Percentiles rank a stretch among this genome's conserved stretches.
Evolutionary conservation across 441 rosid genomes (phyloP).

Genomic region (Gossypium laxum): DNA sequence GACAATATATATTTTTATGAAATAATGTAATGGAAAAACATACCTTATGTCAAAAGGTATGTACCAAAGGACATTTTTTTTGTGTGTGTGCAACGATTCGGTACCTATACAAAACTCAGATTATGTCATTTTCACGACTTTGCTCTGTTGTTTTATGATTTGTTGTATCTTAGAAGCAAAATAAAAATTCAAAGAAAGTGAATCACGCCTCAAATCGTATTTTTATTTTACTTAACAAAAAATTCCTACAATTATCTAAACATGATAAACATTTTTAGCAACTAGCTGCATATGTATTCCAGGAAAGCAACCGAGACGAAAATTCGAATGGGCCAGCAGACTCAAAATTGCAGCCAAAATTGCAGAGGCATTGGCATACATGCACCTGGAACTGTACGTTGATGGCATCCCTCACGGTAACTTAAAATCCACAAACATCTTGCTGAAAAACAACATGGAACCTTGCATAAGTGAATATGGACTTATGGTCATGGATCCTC

Average conservation of each 20-base stretch:
- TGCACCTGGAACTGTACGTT: slow-evolving; percentile 35
- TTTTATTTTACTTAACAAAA: too few species aligned
- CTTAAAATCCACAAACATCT: slow-evolving; percentile 51
- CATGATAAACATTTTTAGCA: neutral
- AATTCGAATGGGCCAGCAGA: slow-evolving; percentile 42
- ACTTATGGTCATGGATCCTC: slow-evolving; percentile 25
- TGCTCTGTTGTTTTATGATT: too few species aligned
- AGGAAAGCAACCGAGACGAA: slow-evolving; percentile 29
- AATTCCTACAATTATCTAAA: neutral
- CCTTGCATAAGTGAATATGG: slow-evolving; percentile 61
- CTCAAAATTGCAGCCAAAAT: slow-evolving; percentile 33
- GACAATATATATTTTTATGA: too few species aligned
- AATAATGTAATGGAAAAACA: too few species aligned
- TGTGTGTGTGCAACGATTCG: too few species aligned
- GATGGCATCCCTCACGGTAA: slow-evolving; percentile 48
- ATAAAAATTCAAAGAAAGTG: too few species aligned
- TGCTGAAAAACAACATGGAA: slow-evolving; percentile 38
- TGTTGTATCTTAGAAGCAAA: too few species aligned
- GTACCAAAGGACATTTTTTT: too few species aligned
- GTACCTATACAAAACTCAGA: too few species aligned
- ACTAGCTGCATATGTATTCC: slow-evolving; percentile 3
- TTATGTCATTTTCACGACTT: too few species aligned
- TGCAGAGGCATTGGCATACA: slow-evolving; percentile 36
- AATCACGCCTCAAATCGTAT: too few species aligned
- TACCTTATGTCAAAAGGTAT: too few species aligned